phyloP scores from a whole-genome alignment of 23 red algal genomes.

The Chondrus crispus region DNA sequence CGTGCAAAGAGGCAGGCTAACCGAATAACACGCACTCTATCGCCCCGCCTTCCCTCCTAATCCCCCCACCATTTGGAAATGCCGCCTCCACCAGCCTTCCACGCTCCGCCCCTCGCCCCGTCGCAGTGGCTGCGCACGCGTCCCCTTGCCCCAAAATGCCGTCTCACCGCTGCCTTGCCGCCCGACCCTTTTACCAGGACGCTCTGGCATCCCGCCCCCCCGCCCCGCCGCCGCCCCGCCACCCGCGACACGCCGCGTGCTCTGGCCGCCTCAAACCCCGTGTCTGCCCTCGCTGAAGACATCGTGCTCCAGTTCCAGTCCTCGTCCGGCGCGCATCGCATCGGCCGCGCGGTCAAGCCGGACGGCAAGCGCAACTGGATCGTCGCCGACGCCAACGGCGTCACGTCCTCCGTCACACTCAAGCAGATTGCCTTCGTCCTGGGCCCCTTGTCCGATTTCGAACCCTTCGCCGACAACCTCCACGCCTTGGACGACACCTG shows the following conservation, averaged over 20 bases:
- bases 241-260: not conserved
- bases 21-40: no score
- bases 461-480: constrained; percentile 3
- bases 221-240: not conserved
- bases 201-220: no score
- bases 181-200: no score
- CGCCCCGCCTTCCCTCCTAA: no score
- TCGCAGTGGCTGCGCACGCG: no score
- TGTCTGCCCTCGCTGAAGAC: not conserved
- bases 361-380: constrained; percentile 79
- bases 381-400: constrained; percentile 23
- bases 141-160: no score
- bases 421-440: constrained; percentile 60
- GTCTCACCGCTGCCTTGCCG: no score
- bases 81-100: no score
- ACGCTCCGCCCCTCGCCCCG: no score
- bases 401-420: constrained; percentile 26
- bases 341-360: constrained; percentile 23
- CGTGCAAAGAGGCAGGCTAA: no score
- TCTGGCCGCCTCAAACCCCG: not conserved
- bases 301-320: not conserved
- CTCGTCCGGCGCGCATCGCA: not conserved
- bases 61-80: no score
- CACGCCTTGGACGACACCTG: not conserved
- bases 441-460: not conserved